phyloP scores from a whole-genome alignment of 306 rosid genomes.

The Mucuna pruriens region DNA sequence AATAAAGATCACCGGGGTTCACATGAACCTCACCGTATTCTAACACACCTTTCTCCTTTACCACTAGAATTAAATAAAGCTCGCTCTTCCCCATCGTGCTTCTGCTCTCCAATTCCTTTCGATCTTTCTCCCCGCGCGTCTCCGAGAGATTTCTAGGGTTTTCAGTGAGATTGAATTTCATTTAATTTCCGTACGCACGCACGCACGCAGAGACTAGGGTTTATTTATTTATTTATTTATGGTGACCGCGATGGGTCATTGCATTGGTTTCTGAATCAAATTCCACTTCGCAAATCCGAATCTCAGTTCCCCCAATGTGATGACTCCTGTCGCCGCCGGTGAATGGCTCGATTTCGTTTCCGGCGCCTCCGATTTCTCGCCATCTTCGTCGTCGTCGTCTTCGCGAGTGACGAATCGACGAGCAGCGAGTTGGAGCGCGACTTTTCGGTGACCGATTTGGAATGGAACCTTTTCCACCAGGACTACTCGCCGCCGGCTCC shows the following conservation, averaged over 20 bases:
- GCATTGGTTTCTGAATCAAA: conserved; percentile 49
- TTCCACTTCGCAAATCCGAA: conserved; percentile 41
- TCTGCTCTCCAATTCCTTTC: conserved; percentile 40
- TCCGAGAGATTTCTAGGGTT: conserved; percentile 69
- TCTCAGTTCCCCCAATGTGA: conserved; percentile 50
- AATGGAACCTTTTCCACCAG: conserved; percentile 76
- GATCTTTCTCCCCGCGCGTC: conserved; percentile 43
- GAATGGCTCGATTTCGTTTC: conserved; percentile 89
- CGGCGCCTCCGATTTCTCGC: conserved; percentile 49
- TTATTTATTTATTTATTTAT: neutral
- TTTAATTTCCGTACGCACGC: too few species aligned
- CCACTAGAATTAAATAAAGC: conserved; percentile 53
- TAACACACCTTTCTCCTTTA: neutral
- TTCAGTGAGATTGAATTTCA: conserved; percentile 38
- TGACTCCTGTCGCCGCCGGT: conserved; percentile 64
- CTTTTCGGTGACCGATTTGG: conserved; percentile 55
- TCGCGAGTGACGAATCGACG: conserved; percentile 40
- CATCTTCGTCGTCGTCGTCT: conserved; percentile 35
- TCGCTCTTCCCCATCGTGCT: conserved; percentile 21
- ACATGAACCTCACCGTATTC: conserved; percentile 25
- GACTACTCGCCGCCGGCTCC: conserved; percentile 99
- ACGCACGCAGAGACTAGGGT: conserved; percentile 33
- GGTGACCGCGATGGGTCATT: conserved; percentile 41
- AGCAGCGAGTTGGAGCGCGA: conserved; percentile 48
- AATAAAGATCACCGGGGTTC: neutral